A percentile compares a stretch with the other conserved stretches of the same genome.
These are phyloP conservation scores for Tulasnella sp. DNA, from an alignment of 768 basidiomycete species.

Conservation along the genomic window DNA sequence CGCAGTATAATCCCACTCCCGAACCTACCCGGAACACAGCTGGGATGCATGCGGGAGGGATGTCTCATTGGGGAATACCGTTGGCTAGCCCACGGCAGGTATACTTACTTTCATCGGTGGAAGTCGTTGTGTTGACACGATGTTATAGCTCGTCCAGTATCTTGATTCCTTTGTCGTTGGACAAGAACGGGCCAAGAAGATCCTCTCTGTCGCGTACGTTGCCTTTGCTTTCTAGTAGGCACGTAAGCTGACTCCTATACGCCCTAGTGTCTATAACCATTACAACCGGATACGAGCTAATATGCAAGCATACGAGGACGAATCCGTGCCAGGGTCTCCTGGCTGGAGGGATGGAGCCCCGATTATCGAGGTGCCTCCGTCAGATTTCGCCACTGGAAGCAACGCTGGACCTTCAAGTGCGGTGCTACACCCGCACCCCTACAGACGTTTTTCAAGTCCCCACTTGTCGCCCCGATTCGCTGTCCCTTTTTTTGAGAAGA, in stretches of 20 bases:
- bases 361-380: conserved; percentile 11
- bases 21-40: neutral
- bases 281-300: conserved; percentile 52
- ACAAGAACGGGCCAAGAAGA: conserved; percentile 86
- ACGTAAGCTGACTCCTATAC: conserved; percentile 3
- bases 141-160: conserved; percentile 60
- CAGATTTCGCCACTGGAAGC: conserved; percentile 22
- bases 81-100: conserved; percentile 51
- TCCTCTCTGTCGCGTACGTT: conserved; percentile 84
- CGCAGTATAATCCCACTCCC: too few relatives aligned
- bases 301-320: conserved; percentile 1
- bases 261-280: conserved; percentile 77
- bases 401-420: conserved; percentile 40
- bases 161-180: conserved; percentile 84
- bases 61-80: conserved; percentile 24
- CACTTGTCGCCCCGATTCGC: conserved; percentile 29
- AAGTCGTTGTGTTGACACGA: neutral
- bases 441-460: conserved; percentile 24
- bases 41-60: neutral
- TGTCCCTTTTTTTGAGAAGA: conserved; percentile 72
- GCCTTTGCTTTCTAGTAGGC: neutral
- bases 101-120: neutral
- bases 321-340: neutral
- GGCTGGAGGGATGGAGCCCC: neutral
- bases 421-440: conserved; percentile 47